Evolutionary conservation across 805 yeast genomes (phyloP), one percentile per base, ranked within the genome.

Genomic region (Cyberlindnera maritima): DNA sequence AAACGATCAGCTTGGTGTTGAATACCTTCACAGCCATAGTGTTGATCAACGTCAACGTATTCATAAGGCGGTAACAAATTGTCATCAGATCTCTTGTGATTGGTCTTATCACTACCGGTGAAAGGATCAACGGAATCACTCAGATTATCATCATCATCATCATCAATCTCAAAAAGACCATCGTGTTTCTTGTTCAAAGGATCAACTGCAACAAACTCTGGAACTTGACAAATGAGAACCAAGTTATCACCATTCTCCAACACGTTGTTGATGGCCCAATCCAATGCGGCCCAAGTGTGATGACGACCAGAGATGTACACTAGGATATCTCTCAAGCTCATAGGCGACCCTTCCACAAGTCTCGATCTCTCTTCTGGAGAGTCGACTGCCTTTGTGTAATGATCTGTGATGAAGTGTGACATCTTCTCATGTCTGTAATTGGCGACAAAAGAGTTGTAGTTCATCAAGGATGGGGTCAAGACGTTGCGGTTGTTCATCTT

Each of bases 191-290:
- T 42, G 20, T 39, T 41, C 26, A 23, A 19, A 2, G 48, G 48
- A 15, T 53, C 49, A 36, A 47, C 28, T 2, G 48, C 48, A 19
- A 48, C 41, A 11, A 38, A 43, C 2, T 46, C 52, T 15, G 63
- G 63, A 9, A 58, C 42, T 25, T 56, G 59, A 13, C 52, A 39
- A 7, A 54, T 36, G 2, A 60, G 31, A 8, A 52, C 40, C 31
- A 60, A 32, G n/a, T 57, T 55, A 29, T 60, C 64, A 36, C 64
- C 64, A 47, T 59, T 57, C 36, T 47, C 26, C 9, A 57, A 32
- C 23, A 39, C 46, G 13, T 53, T 50, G 28, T 52, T 46, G n/a
- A 60, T 21, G 6, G 55, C 39, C 57, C 58, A 60, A 36, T 58
- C 58, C 20, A 60, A 39, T 1, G 61, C 53, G 20, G 44, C 38